Conservation (phyloP, 1,284 basidiomycete genomes). For the Ustilago curta region DNA sequence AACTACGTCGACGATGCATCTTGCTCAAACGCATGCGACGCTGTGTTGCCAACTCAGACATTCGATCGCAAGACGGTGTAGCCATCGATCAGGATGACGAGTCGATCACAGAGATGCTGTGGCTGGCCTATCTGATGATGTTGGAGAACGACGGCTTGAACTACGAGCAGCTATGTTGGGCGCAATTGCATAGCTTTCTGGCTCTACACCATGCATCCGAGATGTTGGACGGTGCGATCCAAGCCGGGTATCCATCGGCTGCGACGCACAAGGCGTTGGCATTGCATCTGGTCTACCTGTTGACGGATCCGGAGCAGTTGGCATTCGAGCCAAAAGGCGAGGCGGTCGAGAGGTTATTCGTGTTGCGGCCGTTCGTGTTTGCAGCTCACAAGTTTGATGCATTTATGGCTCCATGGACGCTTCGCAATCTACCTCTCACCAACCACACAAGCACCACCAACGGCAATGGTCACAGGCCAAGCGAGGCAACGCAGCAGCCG, state of each 20-base stretch:
- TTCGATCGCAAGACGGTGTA: neutral
- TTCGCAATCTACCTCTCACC: slow-evolving; percentile 39
- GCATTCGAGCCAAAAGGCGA: slow-evolving; percentile 69
- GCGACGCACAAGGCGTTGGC: slow-evolving; percentile 70
- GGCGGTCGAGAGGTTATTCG: slow-evolving; percentile 72
- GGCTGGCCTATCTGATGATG: slow-evolving; percentile 63
- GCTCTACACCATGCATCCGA: slow-evolving; percentile 64
- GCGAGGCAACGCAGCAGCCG: slow-evolving; percentile 4
- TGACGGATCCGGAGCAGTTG: slow-evolving; percentile 66
- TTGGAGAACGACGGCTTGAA: slow-evolving; percentile 64
- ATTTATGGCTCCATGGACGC: slow-evolving; percentile 73
- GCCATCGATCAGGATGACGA: slow-evolving; percentile 16
- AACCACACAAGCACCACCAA: neutral
- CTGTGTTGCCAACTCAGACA: slow-evolving; percentile 19
- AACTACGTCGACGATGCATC: slow-evolving; percentile 52
- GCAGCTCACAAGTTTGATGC: slow-evolving; percentile 73
- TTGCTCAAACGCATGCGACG: slow-evolving; percentile 56
- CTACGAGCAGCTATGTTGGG: slow-evolving; percentile 54
- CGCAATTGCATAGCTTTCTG: slow-evolving; percentile 53
- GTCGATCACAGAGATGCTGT: slow-evolving; percentile 57
- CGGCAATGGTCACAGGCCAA: neutral
- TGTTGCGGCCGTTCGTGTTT: slow-evolving; percentile 73
- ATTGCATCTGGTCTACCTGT: slow-evolving; percentile 71
- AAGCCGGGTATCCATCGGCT: slow-evolving; percentile 70
- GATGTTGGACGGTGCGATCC: slow-evolving; percentile 68